These are phyloP conservation scores for Phytophthora cajani DNA, from an alignment of 352 stramenopile genomes.

Conservation along the genomic window DNA sequence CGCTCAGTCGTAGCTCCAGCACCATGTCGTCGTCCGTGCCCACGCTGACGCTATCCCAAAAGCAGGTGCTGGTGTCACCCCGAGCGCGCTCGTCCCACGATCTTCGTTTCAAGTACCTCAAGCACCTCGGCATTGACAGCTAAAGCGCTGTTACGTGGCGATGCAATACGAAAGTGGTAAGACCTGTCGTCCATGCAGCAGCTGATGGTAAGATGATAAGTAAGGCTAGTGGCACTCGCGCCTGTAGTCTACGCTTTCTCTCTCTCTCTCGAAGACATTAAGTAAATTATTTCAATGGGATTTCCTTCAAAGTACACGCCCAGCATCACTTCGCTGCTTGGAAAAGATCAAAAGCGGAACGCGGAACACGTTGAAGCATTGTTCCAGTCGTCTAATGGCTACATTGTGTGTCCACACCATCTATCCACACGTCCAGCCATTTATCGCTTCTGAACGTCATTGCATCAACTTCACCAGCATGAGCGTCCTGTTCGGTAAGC, in stretches of 20 bases:
- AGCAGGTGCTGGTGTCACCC: slow-evolving; percentile 78
- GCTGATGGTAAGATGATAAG: background rate
- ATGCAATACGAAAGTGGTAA: slow-evolving; percentile 12
- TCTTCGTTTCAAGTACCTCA: slow-evolving; percentile 89
- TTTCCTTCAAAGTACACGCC: slow-evolving; percentile 4
- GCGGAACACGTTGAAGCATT: background rate
- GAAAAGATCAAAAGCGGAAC: background rate
- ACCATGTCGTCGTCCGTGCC: slow-evolving; percentile 35
- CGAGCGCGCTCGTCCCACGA: slow-evolving; percentile 73
- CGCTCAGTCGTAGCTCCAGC: slow-evolving; percentile 43
- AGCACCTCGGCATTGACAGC: slow-evolving; percentile 86
- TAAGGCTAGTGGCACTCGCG: background rate
- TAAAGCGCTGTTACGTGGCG: slow-evolving; percentile 22
- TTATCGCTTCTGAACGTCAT: background rate
- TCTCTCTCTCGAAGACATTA: slow-evolving; percentile 9
- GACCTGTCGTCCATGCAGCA: background rate
- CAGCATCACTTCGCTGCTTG: too few species aligned
- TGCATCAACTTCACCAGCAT: slow-evolving; percentile 30
- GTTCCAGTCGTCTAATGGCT: background rate
- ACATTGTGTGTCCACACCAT: slow-evolving; percentile 1
- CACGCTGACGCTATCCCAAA: slow-evolving; percentile 62
- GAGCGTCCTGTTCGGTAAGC: slow-evolving; percentile 85
- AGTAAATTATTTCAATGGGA: slow-evolving; percentile 35
- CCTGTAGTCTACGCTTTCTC: background rate
- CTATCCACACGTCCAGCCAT: background rate